Evolutionary conservation across 169 alveolate species (phyloP), one percentile per base, ranked within the genome.

Genomic region (Plasmodium gaboni): DNA sequence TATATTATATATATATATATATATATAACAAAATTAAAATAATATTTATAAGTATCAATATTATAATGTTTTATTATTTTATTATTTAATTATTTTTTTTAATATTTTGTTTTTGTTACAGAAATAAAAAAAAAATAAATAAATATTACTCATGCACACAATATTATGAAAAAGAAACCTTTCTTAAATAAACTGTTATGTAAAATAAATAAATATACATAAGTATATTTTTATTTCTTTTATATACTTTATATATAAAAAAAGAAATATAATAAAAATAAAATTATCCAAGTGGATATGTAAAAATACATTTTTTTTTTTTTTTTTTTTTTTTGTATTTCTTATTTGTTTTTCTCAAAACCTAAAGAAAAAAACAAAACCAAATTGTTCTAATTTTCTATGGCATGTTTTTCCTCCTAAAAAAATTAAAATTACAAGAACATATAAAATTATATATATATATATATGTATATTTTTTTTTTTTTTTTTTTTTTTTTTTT

Each of bases 331-430:
- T 26, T 26, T 26, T 26, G 1, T 26, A 26, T 26, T 26, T 26
- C 32, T 26, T 26, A 26, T 26, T 26, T 26, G 4, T 26, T 26
- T 26, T 26, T 26, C 32, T 26, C 32, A 26, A 26, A 26, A 26
- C 32, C 63, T 44, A 57, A 13, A 53, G 28, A 64, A 46, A 64
- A 53, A 53, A 53, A 3, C 1, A 53, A 26, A 26, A 26, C 32
- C 32, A 26, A 42, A 28, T 7, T 76, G 63, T 42, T 44, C 74
- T 76, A 76, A 64, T 76, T 76, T 76, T 76, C 88, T 61, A 76
- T 17, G 67, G 88, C 88, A 44, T 76, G 63, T 69, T 76, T 76
- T 26, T 76, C 88, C 44, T 76, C 88, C 88, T 76, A 57, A 63
- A 76, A 50, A 48, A 9, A 76, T 13, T 28, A 44, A 72, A 72